These are phyloP conservation scores for Gaertneriomyces sp. DNA, from an alignment of 192 early-diverging fungal species.

Conservation along the genomic window DNA sequence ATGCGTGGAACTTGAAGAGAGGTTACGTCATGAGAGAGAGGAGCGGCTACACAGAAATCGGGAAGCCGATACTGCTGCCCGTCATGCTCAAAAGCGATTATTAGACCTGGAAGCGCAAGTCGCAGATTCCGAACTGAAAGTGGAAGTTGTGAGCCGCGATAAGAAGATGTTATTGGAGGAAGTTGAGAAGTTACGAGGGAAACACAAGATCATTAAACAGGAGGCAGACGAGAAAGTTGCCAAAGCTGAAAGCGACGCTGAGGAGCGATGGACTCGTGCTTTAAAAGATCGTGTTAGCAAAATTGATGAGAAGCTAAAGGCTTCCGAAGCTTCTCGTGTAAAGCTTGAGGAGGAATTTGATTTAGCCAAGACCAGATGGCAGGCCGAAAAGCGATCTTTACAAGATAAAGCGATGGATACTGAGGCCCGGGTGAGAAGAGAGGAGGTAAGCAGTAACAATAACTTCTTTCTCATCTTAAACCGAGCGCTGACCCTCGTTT, in stretches of 20 bases:
- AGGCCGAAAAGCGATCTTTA: constrained; percentile 32
- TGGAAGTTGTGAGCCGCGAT: constrained; percentile 43
- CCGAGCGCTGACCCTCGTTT: background rate
- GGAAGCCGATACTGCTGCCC: background rate
- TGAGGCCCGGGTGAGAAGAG: constrained; percentile 23
- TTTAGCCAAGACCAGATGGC: constrained; percentile 13
- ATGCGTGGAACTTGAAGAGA: constrained; percentile 33
- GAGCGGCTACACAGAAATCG: constrained; percentile 12
- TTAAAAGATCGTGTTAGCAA: background rate
- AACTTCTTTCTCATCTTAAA: background rate
- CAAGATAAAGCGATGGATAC: constrained; percentile 20
- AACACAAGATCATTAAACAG: constrained; percentile 19
- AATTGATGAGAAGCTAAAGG: constrained; percentile 17
- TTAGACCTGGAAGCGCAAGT: constrained; percentile 40
- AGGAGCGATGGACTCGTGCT: too few relatives aligned
- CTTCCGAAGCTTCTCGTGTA: constrained; percentile 26
- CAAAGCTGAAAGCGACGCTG: constrained; percentile 18
- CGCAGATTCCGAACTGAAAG: constrained; percentile 36
- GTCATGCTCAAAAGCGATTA: constrained; percentile 8
- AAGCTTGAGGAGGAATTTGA: constrained; percentile 32
- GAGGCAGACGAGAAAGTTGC: constrained; percentile 22
- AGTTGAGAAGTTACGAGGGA: constrained; percentile 39
- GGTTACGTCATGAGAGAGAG: constrained; percentile 41
- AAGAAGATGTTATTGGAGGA: constrained; percentile 44
- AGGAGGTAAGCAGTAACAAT: constrained; percentile 23